Evolutionary conservation across 495 filamentous ascomycete species (phyloP), one percentile per base, ranked within the genome.

Genomic region (Podospora sp.): DNA sequence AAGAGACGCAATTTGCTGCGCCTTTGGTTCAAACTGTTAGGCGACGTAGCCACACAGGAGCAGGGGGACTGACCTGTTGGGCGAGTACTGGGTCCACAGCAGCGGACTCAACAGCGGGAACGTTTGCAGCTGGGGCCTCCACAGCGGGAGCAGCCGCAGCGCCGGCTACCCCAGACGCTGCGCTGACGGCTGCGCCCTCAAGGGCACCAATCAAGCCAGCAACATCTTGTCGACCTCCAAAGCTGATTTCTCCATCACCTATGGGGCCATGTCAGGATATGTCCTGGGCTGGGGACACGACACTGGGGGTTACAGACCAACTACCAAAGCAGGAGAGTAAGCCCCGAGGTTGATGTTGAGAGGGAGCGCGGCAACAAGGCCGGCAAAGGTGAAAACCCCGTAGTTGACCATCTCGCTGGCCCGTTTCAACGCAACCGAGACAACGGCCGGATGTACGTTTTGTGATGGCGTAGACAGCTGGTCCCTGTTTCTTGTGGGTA

Each of bases 241-340:
- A 85, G 67, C 84, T 86, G 69, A 86, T 86, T 77, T 87, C 85
- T 79, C 84, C 85, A 81, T 86, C 84, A 86, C 85, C 85, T 83
- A 83, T 83, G 74, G 82, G 75, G 64, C 58, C 69, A 5, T 60
- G 70, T 76, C 51, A 75, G 67, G 18, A 18, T 40, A 67, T 9
- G 16, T 65, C 46, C 27, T 21, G 0, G 16, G 21, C 1, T n/a
- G 46, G n/a, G 26, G 20, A 14, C 2, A 52, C 16, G 16, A 18
- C 18, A 46, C 1, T n/a, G n/a, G n/a, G 26, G 11, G 33, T 21
- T 27, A 35, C 72, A 33, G 71, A 76, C 75, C 75, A 51, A 76
- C 76, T 66, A 76, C 76, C 79, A 86, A 74, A 73, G 85, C 84
- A 9, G 85, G 85, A 11, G 85, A 86, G 71, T 86, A 86, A 40